Conservation (phyloP, 208 protist genomes). For the Crithidia acanthocephali region DNA sequence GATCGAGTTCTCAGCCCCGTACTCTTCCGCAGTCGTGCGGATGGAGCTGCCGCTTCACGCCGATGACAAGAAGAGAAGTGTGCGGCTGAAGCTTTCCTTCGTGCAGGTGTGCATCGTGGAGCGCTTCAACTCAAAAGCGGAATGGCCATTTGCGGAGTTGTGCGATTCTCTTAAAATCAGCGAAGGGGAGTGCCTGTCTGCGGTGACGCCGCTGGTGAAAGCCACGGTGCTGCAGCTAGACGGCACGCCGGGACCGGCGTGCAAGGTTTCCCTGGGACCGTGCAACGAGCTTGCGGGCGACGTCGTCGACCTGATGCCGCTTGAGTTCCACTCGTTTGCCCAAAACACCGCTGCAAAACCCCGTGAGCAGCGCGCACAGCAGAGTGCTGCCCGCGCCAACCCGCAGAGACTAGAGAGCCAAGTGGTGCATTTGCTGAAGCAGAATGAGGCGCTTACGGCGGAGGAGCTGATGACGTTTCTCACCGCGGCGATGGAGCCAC, state of each 20-base stretch:
- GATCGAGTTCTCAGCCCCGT: slow-evolving; percentile 34
- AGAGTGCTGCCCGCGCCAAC: slow-evolving; percentile 17
- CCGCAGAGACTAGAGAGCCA: slow-evolving; percentile 33
- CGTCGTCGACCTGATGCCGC: slow-evolving; percentile 29
- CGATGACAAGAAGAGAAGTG: not conserved
- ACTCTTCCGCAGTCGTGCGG: slow-evolving; percentile 35
- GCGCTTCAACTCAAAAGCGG: slow-evolving; percentile 44
- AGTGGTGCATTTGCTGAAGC: slow-evolving; percentile 40
- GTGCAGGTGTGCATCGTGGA: slow-evolving; percentile 46
- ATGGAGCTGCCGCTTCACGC: slow-evolving; percentile 14
- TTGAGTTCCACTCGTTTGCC: slow-evolving; percentile 26
- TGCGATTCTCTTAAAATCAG: slow-evolving; percentile 33
- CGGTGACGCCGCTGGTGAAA: slow-evolving; percentile 31
- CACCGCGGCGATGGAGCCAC: slow-evolving; percentile 8
- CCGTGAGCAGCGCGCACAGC: slow-evolving; percentile 17
- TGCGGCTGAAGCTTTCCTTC: slow-evolving; percentile 42
- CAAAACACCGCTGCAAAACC: slow-evolving; percentile 9
- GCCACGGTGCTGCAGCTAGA: slow-evolving; percentile 21
- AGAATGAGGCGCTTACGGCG: slow-evolving; percentile 22
- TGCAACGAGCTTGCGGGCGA: slow-evolving; percentile 14
- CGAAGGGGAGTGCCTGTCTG: slow-evolving; percentile 24
- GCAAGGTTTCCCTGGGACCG: slow-evolving; percentile 15
- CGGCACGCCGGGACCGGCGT: not conserved
- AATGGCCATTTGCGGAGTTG: slow-evolving; percentile 42
- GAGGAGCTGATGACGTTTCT: slow-evolving; percentile 31